Evolutionary conservation across 768 basidiomycete genomes (phyloP).

Genomic region (Lentinula lateritia): DNA sequence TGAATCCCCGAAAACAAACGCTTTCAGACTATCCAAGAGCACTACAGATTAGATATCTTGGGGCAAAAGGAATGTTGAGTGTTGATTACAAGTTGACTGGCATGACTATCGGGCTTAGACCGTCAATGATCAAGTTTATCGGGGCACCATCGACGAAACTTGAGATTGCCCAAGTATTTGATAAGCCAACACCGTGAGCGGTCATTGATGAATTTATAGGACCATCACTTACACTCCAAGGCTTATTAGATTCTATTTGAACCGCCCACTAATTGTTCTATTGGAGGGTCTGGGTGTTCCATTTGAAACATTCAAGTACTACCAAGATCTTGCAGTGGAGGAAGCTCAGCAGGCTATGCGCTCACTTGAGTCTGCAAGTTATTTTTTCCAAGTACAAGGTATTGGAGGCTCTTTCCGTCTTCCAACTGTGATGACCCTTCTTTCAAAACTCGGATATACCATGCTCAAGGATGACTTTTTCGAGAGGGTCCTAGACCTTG

Average conservation of each 20-base stretch:
- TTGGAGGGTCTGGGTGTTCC: constrained; percentile 54
- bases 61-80: constrained; percentile 54
- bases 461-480: constrained; percentile 29
- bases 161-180: constrained; percentile 63
- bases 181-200: constrained; percentile 45
- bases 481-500: constrained; percentile 48
- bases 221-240: not conserved
- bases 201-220: not conserved
- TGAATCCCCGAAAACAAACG: constrained; percentile 11
- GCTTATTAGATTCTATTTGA: constrained; percentile 29
- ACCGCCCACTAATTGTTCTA: constrained; percentile 66
- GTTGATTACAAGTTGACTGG: constrained; percentile 50
- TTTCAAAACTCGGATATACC: constrained; percentile 39
- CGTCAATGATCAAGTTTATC: constrained; percentile 69
- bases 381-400: constrained; percentile 49
- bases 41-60: constrained; percentile 56
- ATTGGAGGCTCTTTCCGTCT: constrained; percentile 54
- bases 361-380: constrained; percentile 39
- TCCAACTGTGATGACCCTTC: constrained; percentile 41
- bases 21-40: constrained; percentile 38
- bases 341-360: constrained; percentile 36
- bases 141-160: constrained; percentile 39
- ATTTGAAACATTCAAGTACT: constrained; percentile 43
- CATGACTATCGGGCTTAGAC: constrained; percentile 42
- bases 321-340: constrained; percentile 47